Percentiles rank a stretch among this genome's conserved stretches.
phyloP scores from a whole-genome alignment of 1,284 basidiomycete species.

The Ustilago nuda region DNA sequence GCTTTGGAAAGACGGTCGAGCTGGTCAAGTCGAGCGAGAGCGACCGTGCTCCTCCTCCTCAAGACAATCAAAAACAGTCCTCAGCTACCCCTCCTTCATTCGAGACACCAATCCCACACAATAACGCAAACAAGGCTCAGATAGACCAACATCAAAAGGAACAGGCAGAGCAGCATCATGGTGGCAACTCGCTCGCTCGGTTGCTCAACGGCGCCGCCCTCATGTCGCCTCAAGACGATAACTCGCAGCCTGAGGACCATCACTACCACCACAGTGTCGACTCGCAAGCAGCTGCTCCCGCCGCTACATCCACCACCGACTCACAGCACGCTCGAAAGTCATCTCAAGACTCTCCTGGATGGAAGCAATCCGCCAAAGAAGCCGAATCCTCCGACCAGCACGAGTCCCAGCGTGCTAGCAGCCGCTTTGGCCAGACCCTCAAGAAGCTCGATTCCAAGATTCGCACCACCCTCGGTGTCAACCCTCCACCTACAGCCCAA shows the following conservation, averaged over 20 bases:
- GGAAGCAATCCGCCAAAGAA: slow-evolving; percentile 24
- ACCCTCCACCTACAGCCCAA: slow-evolving; percentile 36
- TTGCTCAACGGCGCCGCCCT: slow-evolving; percentile 44
- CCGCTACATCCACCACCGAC: neutral
- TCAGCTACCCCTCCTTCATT: neutral
- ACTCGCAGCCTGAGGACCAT: slow-evolving; percentile 27
- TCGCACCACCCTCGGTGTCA: slow-evolving; percentile 26
- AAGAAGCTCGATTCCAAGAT: slow-evolving; percentile 41
- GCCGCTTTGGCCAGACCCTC: slow-evolving; percentile 27
- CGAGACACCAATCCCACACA: slow-evolving; percentile 6
- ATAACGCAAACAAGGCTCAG: neutral
- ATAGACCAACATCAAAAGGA: slow-evolving; percentile 3
- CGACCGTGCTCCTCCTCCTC: slow-evolving; percentile 10
- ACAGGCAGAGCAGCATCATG: slow-evolving; percentile 11
- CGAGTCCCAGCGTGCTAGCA: slow-evolving; percentile 14
- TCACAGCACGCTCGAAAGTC: neutral
- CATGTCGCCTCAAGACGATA: slow-evolving; percentile 26
- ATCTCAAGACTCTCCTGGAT: slow-evolving; percentile 25
- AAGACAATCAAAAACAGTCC: neutral
- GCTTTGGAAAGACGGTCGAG: slow-evolving; percentile 38
- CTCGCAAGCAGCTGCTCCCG: neutral
- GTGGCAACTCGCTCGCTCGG: slow-evolving; percentile 17
- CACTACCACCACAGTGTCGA: slow-evolving; percentile 11
- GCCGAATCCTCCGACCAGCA: slow-evolving; percentile 31
- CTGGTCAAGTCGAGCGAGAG: slow-evolving; percentile 37